Evolutionary conservation across 2,329 filamentous ascomycete species (phyloP), one percentile per base, ranked within the genome.

Genomic region (Fusarium sp.): DNA sequence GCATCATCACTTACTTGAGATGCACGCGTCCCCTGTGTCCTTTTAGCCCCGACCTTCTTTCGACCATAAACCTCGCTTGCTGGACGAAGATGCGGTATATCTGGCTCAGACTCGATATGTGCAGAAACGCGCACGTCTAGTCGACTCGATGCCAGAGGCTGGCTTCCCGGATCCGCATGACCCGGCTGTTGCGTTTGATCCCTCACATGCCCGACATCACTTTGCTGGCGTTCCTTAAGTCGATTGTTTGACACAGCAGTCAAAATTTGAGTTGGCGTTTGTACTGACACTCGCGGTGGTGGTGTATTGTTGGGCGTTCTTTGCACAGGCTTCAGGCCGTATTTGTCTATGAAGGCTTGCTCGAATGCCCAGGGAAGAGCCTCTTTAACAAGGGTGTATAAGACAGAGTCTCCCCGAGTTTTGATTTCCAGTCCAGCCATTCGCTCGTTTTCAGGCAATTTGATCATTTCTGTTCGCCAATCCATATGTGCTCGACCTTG

Each of bases 381-480:
- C 27, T 83, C 81, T 5, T 73, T 72, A 14, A 86, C 71, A 6
- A 86, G 68, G 5, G 77, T 65, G 42, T 77, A 78, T 22, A 80
- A 83, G 17, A 79, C 76, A 25, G 70, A 75, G 46, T 83, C 78
- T 15, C 77, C 77, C 33, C 75, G 78, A 17, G 80, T 64, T 15
- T 78, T 67, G 15, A 68, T 70, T 18, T 63, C 74, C 9, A 85
- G 62, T 5, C 72, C 76, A 33, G 74, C 72, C 22, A 85, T 57
- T 12, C 75, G 59, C 20, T 76, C 65, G n/a, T 80, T 49, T 31
- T 82, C 79, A 3, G 84, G 81, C 13, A 85, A 70, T 55, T 81
- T 72, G 12, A 88, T 77, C 86, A 88, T 88, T 42, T 86, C 81
- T 10, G 78, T 75, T 25, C 80, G 79, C 86, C 86, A 88, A 69